phyloP scores from a whole-genome alignment of 495 filamentous ascomycete species.

The Hamigera avellanea region DNA sequence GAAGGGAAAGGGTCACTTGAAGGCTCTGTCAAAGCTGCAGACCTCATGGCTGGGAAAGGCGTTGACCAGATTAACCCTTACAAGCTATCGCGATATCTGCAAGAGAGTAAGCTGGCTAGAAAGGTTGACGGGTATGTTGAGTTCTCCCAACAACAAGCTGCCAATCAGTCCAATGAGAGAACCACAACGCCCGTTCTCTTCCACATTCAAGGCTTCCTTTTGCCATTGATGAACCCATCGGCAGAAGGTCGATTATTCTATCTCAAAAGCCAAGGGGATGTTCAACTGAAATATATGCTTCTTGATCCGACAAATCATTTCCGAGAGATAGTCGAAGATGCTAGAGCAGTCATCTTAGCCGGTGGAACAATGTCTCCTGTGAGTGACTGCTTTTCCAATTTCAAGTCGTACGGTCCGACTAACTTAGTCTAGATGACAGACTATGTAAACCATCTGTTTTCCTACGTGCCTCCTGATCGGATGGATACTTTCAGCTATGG shows the following conservation, averaged over 20 bases:
- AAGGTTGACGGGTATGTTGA: constrained; percentile 84
- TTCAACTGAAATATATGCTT: constrained; percentile 72
- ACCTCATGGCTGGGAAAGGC: constrained; percentile 70
- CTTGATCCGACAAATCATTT: constrained; percentile 93
- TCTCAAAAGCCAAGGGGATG: constrained; percentile 42
- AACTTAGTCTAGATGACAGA: constrained; percentile 56
- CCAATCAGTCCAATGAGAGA: constrained; percentile 12
- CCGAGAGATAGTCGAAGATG: constrained; percentile 73
- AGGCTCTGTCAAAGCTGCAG: constrained; percentile 53
- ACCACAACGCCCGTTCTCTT: constrained; percentile 63
- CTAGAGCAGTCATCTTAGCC: constrained; percentile 79
- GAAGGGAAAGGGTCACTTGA: constrained; percentile 40
- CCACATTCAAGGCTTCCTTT: constrained; percentile 71
- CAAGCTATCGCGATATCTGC: constrained; percentile 75
- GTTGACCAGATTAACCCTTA: constrained; percentile 93
- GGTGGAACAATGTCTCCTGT: constrained; percentile 96
- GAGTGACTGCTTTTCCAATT: constrained; percentile 8
- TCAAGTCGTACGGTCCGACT: constrained; percentile 3
- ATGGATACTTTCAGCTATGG: constrained; percentile 82
- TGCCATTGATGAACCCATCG: constrained; percentile 77
- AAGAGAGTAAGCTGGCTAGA: constrained; percentile 84
- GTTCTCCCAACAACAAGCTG: constrained; percentile 39
- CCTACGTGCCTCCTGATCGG: constrained; percentile 50
- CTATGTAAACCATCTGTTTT: constrained; percentile 75
- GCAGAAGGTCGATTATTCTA: constrained; percentile 82